Evolutionary conservation across 768 basidiomycete species (phyloP).

Genomic region (Russula sp.): DNA sequence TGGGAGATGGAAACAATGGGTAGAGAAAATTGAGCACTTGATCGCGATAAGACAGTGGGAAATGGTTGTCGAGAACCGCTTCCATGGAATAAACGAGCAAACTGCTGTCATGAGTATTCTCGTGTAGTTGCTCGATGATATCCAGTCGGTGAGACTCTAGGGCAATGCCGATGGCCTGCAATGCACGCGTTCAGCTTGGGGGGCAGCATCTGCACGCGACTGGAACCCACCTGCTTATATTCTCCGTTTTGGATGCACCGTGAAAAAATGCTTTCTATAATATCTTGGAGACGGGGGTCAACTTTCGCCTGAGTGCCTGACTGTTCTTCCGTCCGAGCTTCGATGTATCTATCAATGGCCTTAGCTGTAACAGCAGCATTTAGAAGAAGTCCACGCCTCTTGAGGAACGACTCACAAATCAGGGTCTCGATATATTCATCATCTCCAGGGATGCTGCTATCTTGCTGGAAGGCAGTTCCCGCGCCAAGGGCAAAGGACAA

Average conservation of each 20-base stretch:
- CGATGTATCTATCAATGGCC: slow-evolving; percentile 91
- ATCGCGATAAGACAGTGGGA: slow-evolving; percentile 79
- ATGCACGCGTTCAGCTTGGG: slow-evolving; percentile 12
- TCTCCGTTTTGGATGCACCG: slow-evolving; percentile 86
- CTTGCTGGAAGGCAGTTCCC: slow-evolving; percentile 76
- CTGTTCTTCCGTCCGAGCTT: slow-evolving; percentile 55
- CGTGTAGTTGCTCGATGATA: slow-evolving; percentile 72
- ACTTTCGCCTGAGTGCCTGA: slow-evolving; percentile 48
- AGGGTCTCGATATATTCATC: slow-evolving; percentile 94
- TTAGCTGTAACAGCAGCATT: slow-evolving; percentile 52
- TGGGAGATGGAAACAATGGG: slow-evolving; percentile 78
- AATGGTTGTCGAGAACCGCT: slow-evolving; percentile 83
- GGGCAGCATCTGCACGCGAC: neutral
- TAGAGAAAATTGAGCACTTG: slow-evolving; percentile 74
- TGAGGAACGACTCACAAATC: slow-evolving; percentile 58
- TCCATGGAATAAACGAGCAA: slow-evolving; percentile 90
- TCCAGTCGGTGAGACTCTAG: slow-evolving; percentile 88
- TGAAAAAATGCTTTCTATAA: slow-evolving; percentile 86
- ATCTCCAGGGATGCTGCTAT: slow-evolving; percentile 53
- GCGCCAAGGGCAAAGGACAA: slow-evolving; percentile 92
- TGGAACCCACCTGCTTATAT: slow-evolving; percentile 68
- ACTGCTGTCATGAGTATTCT: slow-evolving; percentile 64
- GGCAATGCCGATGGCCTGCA: slow-evolving; percentile 89
- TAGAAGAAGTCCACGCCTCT: neutral
- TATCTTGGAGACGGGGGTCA: slow-evolving; percentile 71